Conservation (phyloP, 75 land plant genomes). For the Sequoia sempervirens region DNA sequence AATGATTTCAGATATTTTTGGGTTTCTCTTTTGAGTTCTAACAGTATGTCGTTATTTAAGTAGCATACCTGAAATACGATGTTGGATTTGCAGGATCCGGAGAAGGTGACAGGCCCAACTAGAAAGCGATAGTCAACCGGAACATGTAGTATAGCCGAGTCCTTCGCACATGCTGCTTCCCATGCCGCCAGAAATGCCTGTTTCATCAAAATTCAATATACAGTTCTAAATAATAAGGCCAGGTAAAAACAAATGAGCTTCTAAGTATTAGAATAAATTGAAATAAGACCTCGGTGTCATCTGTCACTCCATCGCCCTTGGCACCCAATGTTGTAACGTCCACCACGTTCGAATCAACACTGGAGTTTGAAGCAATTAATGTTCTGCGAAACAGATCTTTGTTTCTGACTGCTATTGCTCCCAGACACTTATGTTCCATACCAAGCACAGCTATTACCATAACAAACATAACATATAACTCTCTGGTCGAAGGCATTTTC, state of each 20-base stretch:
- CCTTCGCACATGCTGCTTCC: constrained; percentile 56
- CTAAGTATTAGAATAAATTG: no score
- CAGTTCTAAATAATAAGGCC: no score
- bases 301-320: constrained; percentile 50
- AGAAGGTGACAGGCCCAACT: constrained; percentile 59
- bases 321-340: constrained; percentile 53
- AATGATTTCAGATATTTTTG: not conserved
- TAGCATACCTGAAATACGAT: constrained; percentile 46
- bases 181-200: constrained; percentile 80
- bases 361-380: not conserved
- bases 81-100: constrained; percentile 58
- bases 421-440: not conserved
- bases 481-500: not conserved
- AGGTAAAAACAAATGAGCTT: not conserved
- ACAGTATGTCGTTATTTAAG: no score
- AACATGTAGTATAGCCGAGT: constrained; percentile 47
- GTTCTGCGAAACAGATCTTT: not conserved
- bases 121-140: constrained; percentile 54
- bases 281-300: no score
- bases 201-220: not conserved
- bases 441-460: not conserved
- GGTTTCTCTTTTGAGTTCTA: not conserved
- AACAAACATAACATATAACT: not conserved
- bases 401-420: not conserved
- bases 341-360: no score